Evolutionary conservation across 2,329 filamentous ascomycete species (phyloP).

Genomic region (Byssochlamys sp.): DNA sequence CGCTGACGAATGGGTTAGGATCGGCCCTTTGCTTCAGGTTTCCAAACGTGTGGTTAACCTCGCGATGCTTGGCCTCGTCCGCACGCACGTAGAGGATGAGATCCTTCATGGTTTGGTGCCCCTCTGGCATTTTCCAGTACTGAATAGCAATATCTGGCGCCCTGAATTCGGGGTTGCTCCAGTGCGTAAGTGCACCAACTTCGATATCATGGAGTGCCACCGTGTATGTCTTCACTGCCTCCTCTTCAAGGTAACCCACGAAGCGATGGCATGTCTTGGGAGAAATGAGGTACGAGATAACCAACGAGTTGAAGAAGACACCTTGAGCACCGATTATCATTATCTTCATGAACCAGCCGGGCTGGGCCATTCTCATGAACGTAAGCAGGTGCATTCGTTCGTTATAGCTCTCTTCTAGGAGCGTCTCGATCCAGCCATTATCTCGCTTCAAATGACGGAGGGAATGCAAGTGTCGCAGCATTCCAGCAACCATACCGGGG

Average conservation of each 20-base stretch:
- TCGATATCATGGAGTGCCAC: constrained; percentile 81
- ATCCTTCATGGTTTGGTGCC: constrained; percentile 70
- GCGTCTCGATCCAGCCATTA: constrained; percentile 91
- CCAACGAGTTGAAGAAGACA: constrained; percentile 91
- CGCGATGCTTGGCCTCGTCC: constrained; percentile 81
- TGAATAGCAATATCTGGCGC: constrained; percentile 81
- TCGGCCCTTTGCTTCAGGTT: constrained; percentile 79
- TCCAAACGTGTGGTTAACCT: constrained; percentile 89
- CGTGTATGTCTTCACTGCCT: constrained; percentile 91
- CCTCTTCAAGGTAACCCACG: constrained; percentile 93
- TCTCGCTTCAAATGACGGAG: constrained; percentile 79
- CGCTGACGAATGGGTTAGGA: constrained; percentile 81
- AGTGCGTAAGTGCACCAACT: constrained; percentile 68
- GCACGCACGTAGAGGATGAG: constrained; percentile 78
- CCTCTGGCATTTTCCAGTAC: constrained; percentile 93
- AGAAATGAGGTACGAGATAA: constrained; percentile 75
- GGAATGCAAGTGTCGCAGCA: constrained; percentile 79
- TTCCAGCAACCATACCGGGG: constrained; percentile 91
- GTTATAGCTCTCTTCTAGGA: constrained; percentile 84
- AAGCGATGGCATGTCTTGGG: constrained; percentile 88
- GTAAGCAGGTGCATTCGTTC: constrained; percentile 88
- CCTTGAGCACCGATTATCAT: constrained; percentile 90
- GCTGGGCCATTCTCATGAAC: constrained; percentile 83
- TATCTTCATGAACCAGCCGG: constrained; percentile 78
- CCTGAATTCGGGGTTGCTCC: constrained; percentile 55